phyloP scores from a whole-genome alignment of 1,139 yeast species.

The Pichia sp. region DNA sequence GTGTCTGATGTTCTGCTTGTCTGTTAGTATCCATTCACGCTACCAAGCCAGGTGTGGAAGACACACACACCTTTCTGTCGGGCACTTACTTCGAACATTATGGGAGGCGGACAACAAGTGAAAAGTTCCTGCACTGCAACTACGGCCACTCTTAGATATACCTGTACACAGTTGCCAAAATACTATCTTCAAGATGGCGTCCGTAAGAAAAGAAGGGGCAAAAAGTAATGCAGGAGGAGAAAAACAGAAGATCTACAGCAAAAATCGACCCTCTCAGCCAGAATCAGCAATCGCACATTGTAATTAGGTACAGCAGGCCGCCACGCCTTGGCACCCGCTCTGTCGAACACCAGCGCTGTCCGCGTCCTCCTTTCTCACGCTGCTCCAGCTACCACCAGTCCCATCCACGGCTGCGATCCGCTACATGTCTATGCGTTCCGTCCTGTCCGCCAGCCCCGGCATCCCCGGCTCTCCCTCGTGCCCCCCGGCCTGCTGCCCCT shows the following conservation, averaged over 20 bases:
- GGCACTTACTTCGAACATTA: background rate
- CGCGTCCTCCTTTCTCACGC: no score
- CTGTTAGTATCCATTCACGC: background rate
- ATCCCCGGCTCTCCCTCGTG: background rate
- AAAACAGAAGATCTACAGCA: background rate
- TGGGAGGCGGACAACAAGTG: no score
- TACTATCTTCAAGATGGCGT: background rate
- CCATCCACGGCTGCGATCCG: no score
- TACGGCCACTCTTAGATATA: background rate
- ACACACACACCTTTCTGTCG: background rate
- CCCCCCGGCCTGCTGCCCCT: background rate
- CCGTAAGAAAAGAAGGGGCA: background rate
- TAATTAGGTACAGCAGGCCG: background rate
- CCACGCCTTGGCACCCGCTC: no score
- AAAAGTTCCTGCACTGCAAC: no score
- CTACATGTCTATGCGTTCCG: no score
- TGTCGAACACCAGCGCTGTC: no score
- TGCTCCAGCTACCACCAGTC: no score
- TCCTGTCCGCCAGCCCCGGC: background rate
- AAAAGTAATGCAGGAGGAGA: background rate
- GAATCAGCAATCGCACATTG: background rate
- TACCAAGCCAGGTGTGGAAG: background rate
- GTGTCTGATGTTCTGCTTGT: slow-evolving; percentile 54
- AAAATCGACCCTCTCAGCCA: background rate
- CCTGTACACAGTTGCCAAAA: background rate